Base-by-base conservation (phyloP, 2,329 filamentous ascomycete genomes). In the Bipolaris zeicola region DNA sequence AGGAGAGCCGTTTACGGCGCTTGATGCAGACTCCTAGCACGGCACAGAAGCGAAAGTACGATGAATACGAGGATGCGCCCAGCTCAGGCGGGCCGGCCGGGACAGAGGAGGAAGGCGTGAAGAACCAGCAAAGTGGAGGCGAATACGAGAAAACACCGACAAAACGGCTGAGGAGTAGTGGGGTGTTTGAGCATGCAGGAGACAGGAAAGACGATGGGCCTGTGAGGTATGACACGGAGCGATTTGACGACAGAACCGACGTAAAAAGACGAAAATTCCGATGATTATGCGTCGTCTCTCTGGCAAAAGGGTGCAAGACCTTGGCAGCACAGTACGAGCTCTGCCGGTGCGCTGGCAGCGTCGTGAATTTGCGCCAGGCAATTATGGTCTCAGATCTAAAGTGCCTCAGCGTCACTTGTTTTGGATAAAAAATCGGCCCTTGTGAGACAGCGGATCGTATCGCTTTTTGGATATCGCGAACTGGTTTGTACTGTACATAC, bases 41-140 rank as follows among this genome's bases (percentile, higher is more conserved):
- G 13, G 63, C 71, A n/a, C 69, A 72, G 46, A 74, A 74, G 55
- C 68, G 72, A 38, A 74, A 74, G 57, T 69, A 64, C 47, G 58
- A 70, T 45, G 64, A 61, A 3, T 65, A 69, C 20, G 70, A 68
- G 31, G 64, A 66, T n/a, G 64, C 63, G 10, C 55, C 60, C 3
- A 60, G 39, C 14, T 60, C 63, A 54, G 68, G 60, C 10, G 64
- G 57, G 22, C 55, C 60, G 3, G 58, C 46, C 16, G 65, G 65
- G 1, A 53, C 50, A 8, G 68, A 66, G 11, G 57, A 61, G 16
- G 61, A 63, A 14, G 42, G 47, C 16, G 55, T 47, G 42, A 55
- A 38, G 33, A 55, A 55, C 38, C 52, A 53, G 51, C 50, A 45
- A 8, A 50, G 54, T 46, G 53, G 50, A 3, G 55, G 58, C 18